Conservation (phyloP, 2,329 filamentous ascomycete genomes). For the Gaeumannomyces sp. region DNA sequence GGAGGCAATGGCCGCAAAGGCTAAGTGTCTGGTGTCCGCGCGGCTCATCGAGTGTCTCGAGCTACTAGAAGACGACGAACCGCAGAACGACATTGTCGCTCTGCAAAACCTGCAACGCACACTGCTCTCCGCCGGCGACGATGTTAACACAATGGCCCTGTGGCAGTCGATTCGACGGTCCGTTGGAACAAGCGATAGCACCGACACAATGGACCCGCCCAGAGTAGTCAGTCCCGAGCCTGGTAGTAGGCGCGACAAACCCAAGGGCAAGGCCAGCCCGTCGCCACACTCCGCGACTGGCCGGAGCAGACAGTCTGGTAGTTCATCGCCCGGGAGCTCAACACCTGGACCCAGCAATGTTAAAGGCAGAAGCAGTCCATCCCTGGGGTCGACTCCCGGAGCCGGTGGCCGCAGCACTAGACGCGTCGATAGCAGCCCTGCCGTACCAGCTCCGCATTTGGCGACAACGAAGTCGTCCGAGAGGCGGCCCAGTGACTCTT, state of each 20-base stretch:
- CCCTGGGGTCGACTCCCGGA: background rate
- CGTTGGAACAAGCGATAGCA: background rate
- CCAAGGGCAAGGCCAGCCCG: background rate
- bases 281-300: background rate
- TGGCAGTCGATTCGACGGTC: constrained; percentile 1
- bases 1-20: background rate
- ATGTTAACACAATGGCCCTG: constrained; percentile 1
- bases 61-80: constrained; percentile 9
- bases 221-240: background rate
- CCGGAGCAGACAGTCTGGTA: background rate
- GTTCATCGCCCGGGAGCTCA: background rate
- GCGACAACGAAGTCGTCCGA: background rate
- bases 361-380: constrained; percentile 4
- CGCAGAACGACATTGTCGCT: constrained; percentile 3
- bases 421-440: background rate
- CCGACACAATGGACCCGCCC: background rate
- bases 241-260: constrained; percentile 1
- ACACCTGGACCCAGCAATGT: background rate
- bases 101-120: constrained; percentile 8
- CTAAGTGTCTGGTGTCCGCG: background rate
- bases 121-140: constrained; percentile 5
- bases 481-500: background rate
- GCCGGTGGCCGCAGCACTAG: background rate
- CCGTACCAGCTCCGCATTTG: background rate
- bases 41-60: constrained; percentile 5